phyloP scores from a whole-genome alignment of 768 basidiomycete species.

The Pisolithus microcarpus region DNA sequence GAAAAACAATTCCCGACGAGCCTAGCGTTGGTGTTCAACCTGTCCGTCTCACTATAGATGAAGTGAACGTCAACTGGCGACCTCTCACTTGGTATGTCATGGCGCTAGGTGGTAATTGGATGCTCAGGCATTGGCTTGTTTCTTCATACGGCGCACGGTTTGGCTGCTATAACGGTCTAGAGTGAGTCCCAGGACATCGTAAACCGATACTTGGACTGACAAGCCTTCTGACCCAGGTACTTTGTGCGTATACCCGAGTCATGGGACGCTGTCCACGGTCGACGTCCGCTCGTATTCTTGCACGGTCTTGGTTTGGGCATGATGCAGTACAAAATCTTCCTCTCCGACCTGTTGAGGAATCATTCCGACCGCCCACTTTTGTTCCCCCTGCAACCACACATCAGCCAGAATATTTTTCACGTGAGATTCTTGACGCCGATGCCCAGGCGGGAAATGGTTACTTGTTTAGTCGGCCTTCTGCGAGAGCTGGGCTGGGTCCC shows the following conservation, averaged over 20 bases:
- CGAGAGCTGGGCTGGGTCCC: constrained; percentile 58
- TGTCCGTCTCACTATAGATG: constrained; percentile 72
- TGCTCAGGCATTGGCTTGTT: constrained; percentile 39
- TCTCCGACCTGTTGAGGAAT: constrained; percentile 48
- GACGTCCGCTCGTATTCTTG: constrained; percentile 71
- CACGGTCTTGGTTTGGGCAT: constrained; percentile 88
- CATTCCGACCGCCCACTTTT: constrained; percentile 68
- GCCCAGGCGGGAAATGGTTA: constrained; percentile 51
- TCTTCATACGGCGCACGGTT: constrained; percentile 36
- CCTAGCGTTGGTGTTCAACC: constrained; percentile 45
- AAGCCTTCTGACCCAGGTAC: constrained; percentile 41
- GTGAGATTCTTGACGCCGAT: constrained; percentile 64
- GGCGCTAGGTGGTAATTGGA: constrained; percentile 42
- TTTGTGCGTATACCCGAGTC: constrained; percentile 60
- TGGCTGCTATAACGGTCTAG: constrained; percentile 54
- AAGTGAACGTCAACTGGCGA: constrained; percentile 57
- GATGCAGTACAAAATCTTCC: constrained; percentile 57
- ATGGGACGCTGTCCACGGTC: constrained; percentile 54
- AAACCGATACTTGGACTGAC: not conserved
- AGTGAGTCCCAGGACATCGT: constrained; percentile 39
- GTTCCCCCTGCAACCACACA: constrained; percentile 74
- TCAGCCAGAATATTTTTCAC: constrained; percentile 83
- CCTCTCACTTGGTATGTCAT: constrained; percentile 61
- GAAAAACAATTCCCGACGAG: constrained; percentile 55
- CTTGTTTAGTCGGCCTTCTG: constrained; percentile 50